Evolutionary conservation across 345 rosid genomes (phyloP).

Genomic region (Microcos paniculata): DNA sequence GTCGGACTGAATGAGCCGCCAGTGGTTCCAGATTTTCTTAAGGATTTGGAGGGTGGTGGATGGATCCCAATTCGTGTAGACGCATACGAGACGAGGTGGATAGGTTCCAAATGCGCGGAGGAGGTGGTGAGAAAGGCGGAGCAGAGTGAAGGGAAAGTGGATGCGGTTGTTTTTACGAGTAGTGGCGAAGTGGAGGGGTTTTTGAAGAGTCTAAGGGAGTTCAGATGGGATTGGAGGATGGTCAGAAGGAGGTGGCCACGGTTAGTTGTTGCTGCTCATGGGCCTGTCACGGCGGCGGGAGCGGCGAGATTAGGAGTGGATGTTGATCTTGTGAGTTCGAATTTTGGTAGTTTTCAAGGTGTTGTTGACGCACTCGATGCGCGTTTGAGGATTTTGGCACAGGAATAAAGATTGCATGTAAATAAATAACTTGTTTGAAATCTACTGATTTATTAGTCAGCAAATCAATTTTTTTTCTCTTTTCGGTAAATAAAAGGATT

Average conservation of each 20-base stretch:
- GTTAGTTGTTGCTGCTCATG: constrained; percentile 52
- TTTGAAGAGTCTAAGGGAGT: constrained; percentile 42
- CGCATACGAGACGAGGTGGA: constrained; percentile 66
- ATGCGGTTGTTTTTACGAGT: constrained; percentile 51
- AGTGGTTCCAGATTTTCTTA: constrained; percentile 47
- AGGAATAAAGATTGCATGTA: neutral
- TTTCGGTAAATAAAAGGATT: too few relatives aligned
- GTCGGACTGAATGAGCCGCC: constrained; percentile 58
- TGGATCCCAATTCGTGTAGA: constrained; percentile 48
- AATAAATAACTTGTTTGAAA: neutral
- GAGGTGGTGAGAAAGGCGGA: constrained; percentile 28
- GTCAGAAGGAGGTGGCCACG: constrained; percentile 45
- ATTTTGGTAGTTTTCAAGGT: constrained; percentile 44
- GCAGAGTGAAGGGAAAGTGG: constrained; percentile 20
- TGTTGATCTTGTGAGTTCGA: constrained; percentile 42
- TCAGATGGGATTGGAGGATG: constrained; percentile 53
- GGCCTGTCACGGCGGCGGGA: constrained; percentile 59
- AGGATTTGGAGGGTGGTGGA: constrained; percentile 35
- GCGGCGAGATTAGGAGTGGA: constrained; percentile 51
- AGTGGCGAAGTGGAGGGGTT: constrained; percentile 59
- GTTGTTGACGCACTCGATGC: constrained; percentile 41
- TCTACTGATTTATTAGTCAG: too few relatives aligned
- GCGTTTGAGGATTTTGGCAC: constrained; percentile 19
- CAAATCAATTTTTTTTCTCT: too few relatives aligned
- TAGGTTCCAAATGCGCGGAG: constrained; percentile 43